phyloP scores from a whole-genome alignment of 371 early-diverging fungal genomes.

The Mortierella polycephala region DNA sequence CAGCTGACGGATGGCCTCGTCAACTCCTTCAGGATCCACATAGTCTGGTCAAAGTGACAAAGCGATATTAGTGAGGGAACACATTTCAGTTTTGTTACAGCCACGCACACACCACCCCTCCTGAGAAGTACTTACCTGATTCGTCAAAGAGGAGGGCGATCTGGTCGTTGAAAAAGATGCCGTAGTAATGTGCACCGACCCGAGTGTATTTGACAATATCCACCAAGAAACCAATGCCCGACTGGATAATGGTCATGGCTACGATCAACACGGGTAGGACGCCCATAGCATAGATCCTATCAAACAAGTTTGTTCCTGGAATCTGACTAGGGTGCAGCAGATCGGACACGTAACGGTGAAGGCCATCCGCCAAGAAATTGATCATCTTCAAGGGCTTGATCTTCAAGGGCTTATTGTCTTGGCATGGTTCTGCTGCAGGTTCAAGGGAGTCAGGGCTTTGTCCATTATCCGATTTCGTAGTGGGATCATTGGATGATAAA shows the following conservation, averaged over 20 bases:
- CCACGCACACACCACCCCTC: not conserved
- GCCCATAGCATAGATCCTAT: constrained; percentile 36
- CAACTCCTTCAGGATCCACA: constrained; percentile 36
- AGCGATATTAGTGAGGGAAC: not conserved
- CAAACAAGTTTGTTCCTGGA: constrained; percentile 32
- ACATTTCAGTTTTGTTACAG: not conserved
- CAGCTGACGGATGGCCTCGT: constrained; percentile 35
- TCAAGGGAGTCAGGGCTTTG: not conserved
- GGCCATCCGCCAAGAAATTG: constrained; percentile 26
- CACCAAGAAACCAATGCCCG: constrained; percentile 31
- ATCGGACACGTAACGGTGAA: constrained; percentile 21
- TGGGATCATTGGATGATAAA: not conserved
- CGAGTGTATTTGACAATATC: constrained; percentile 21
- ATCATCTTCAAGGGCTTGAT: constrained; percentile 21
- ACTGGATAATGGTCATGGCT: constrained; percentile 28
- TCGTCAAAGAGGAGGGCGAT: constrained; percentile 36
- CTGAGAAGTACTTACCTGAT: constrained; percentile 9
- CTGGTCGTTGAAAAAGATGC: constrained; percentile 25
- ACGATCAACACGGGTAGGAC: constrained; percentile 36
- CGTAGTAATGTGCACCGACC: constrained; percentile 20
- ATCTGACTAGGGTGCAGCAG: constrained; percentile 31
- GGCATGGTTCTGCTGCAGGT: not conserved
- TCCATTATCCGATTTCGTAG: not conserved
- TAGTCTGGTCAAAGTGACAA: not conserved
- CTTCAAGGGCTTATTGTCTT: constrained; percentile 21